Evolutionary conservation across 148 eudicot species (phyloP).

Genomic region (Heliamphora exappendiculata): DNA sequence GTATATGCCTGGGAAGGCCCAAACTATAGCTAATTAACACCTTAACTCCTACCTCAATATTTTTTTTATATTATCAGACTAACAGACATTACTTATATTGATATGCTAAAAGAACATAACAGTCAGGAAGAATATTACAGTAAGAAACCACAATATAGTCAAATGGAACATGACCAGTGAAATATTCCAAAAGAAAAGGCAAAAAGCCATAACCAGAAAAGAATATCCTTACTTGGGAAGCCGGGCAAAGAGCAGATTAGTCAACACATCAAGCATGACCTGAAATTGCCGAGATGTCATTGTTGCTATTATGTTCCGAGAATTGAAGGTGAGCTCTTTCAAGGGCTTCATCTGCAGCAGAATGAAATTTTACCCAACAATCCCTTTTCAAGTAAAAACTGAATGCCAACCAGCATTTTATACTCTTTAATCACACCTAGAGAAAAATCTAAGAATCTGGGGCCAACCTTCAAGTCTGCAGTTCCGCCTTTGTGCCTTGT

Average conservation of each 20-base stretch:
- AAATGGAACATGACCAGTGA: not conserved
- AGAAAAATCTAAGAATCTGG: not conserved
- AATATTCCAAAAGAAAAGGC: not conserved
- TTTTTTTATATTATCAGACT: not conserved
- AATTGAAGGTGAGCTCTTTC: constrained; percentile 91
- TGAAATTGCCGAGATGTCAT: constrained; percentile 99
- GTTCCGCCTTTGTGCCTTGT: constrained; percentile 96
- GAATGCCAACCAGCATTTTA: not conserved
- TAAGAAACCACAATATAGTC: constrained; percentile 4
- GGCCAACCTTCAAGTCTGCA: constrained; percentile 72
- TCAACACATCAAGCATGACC: constrained; percentile 96
- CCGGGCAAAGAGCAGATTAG: constrained; percentile 95
- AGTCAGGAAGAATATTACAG: not conserved
- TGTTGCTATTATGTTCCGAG: constrained; percentile 85
- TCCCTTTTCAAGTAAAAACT: not conserved
- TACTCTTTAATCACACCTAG: constrained; percentile 9
- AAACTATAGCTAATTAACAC: not conserved
- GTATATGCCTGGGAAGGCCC: not conserved
- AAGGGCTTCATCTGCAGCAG: constrained; percentile 87
- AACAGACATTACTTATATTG: not conserved
- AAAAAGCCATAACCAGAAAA: constrained; percentile 1
- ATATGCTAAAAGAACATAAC: not conserved
- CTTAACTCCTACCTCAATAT: not conserved
- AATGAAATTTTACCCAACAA: constrained; percentile 1
- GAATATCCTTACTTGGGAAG: constrained; percentile 75